Evolutionary conservation across 129 eudicot species (phyloP), one percentile per base, ranked within the genome.

Genomic region (Pittosporum tobira): DNA sequence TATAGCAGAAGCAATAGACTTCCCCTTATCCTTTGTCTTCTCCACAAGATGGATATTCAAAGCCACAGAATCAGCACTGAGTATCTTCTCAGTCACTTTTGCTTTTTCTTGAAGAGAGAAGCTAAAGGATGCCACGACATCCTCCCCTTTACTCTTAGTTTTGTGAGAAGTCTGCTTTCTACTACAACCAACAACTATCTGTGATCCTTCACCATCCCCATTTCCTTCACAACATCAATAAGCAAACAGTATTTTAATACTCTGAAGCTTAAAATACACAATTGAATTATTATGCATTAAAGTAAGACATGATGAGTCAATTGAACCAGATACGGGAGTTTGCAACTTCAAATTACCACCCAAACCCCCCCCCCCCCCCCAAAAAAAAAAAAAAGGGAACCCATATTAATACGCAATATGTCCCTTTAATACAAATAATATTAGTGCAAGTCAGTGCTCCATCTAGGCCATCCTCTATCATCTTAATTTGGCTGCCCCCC

Each of bases 21-120:
- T 71, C 47, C 61, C 61, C 48, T 62, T 73, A 51, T 62, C 70
- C 61, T 53, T 61, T 57, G 37, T 48, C 34, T 47, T 73, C 62
- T 48, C 61, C 19, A 61, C 30, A 42, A 48, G 46, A 20, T 49
- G 51, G 48, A 29, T 30, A 52, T 23, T 65, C 8, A 22, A 52
- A 58, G 48, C 43, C 16, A 26, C 44, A 20, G 47, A 13, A 29
- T 27, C 18, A 18, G 27, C 56, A 12, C 48, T 29, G 38, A 18
- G 44, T 44, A 44, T 61, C 36, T 69, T 38, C 42, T 6, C 67
- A 29, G 47, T 54, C 34, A 37, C 57, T 30, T 20, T 53, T 67
- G 19, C 15, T 59, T 31, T 68, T 36, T 23, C 65, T 40, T 30
- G 46, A 46, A 26, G 16, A 28, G 45, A 18, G n/a, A 14, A 8